These are phyloP conservation scores for Breviolum minutum DNA, from an alignment of 73 alveolate genomes.

Conservation along the genomic window DNA sequence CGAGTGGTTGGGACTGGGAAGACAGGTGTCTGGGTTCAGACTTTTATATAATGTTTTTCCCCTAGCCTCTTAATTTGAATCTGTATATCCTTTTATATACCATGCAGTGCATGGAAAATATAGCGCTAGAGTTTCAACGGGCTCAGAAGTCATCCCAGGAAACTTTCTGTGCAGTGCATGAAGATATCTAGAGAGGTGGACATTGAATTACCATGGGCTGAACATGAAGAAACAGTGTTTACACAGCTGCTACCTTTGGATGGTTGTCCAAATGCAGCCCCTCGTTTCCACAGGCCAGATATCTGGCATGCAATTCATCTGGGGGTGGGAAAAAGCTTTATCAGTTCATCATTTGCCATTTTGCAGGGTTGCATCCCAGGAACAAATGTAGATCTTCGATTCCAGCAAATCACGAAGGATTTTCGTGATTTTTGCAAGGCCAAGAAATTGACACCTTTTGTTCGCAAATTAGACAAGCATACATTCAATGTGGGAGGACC, in stretches of 20 bases:
- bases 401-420: neutral
- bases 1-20: neutral
- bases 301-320: constrained; percentile 5
- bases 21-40: neutral
- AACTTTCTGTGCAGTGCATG: neutral
- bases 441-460: neutral
- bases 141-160: neutral
- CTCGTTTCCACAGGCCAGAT: constrained; percentile 11
- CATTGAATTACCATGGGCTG: neutral
- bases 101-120: too few relatives aligned
- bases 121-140: neutral
- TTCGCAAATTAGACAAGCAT: neutral
- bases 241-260: neutral
- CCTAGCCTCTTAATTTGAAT: neutral
- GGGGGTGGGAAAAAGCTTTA: neutral
- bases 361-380: neutral
- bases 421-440: neutral
- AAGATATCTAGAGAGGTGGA: neutral
- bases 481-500: constrained; percentile 3
- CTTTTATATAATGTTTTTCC: neutral
- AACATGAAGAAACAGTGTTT: neutral
- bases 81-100: neutral
- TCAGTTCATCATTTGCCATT: neutral
- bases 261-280: neutral
- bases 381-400: neutral